Percentiles rank a stretch among this genome's conserved stretches.
Evolutionary conservation across 2,329 filamentous ascomycete genomes (phyloP).

Genomic region (Fusarium subglutinans): DNA sequence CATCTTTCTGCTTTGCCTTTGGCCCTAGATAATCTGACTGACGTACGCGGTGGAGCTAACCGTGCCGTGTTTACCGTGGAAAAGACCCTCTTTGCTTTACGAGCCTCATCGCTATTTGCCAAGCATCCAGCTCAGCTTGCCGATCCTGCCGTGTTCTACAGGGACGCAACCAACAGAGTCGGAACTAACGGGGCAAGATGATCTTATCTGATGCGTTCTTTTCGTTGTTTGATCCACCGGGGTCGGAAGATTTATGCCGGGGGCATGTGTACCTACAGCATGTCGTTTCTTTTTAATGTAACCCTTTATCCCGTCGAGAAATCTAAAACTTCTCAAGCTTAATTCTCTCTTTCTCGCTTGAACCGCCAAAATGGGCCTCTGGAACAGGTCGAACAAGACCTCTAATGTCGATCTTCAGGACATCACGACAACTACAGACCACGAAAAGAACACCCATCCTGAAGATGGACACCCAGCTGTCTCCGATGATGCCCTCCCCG

Average conservation of each 20-base stretch:
- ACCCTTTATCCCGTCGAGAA: not conserved
- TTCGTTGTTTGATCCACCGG: not conserved
- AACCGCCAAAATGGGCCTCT: not conserved
- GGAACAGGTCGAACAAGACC: not conserved
- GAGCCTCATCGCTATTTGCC: not conserved
- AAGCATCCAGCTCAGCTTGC: conserved; percentile 20
- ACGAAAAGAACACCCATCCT: conserved; percentile 10
- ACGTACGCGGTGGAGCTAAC: conserved; percentile 7
- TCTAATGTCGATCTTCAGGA: conserved; percentile 6
- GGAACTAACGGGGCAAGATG: conserved; percentile 15
- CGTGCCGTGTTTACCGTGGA: conserved; percentile 20
- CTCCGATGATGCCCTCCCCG: not conserved
- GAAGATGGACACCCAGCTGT: conserved; percentile 8
- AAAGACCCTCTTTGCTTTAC: not conserved
- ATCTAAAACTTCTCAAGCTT: not conserved
- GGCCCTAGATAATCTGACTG: conserved; percentile 1
- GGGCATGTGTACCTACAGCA: not conserved
- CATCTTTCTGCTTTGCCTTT: not conserved
- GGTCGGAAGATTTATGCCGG: not conserved
- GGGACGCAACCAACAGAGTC: not conserved
- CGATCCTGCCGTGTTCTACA: conserved; percentile 22
- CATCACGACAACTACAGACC: not conserved
- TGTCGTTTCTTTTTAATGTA: not conserved
- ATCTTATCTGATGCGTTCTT: conserved; percentile 40
- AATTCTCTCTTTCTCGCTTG: not conserved